Percentiles rank a stretch among this genome's conserved stretches.
Conservation (phyloP, 2,329 filamentous ascomycete species). For the Neofusicoccum umdonicola region DNA sequence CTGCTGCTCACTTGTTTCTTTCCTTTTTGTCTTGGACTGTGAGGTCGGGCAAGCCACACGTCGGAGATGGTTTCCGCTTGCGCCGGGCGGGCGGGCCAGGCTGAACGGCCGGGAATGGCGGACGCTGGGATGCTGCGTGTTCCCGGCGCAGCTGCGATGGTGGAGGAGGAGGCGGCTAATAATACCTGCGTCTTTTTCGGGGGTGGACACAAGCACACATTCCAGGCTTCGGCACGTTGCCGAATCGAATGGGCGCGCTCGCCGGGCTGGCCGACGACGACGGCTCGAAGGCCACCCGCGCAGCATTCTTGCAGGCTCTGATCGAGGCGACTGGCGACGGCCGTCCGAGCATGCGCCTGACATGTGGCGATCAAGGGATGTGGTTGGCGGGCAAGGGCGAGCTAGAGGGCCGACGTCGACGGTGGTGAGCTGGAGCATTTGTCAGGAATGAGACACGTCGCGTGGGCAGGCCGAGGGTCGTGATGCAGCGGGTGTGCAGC, state of each 20-base stretch:
- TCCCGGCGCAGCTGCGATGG: not conserved
- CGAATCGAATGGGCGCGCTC: not conserved
- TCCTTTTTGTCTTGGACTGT: conserved; percentile 6
- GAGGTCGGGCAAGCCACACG: not conserved
- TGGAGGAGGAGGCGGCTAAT: conserved; percentile 1
- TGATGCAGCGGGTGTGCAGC: not conserved
- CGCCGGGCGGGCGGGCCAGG: not conserved
- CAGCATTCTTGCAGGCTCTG: conserved; percentile 1
- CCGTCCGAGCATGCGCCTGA: not conserved
- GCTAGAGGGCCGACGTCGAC: not conserved
- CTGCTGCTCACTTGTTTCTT: not conserved
- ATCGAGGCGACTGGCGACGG: not conserved
- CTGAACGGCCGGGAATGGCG: not conserved
- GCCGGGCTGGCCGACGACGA: not conserved
- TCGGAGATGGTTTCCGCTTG: not conserved
- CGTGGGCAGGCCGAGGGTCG: not conserved
- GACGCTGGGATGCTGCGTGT: not conserved
- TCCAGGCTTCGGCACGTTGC: conserved; percentile 12
- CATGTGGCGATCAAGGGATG: conserved; percentile 9
- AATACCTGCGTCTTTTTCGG: conserved; percentile 8
- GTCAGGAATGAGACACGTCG: conserved; percentile 10
- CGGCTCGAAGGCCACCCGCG: not conserved
- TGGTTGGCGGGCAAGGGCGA: not conserved
- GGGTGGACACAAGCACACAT: conserved; percentile 8
- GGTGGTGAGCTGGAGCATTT: not conserved